phyloP scores from a whole-genome alignment of 176 grass and related monocot species.

The sorghum (Sorghum bicolor) region DNA sequence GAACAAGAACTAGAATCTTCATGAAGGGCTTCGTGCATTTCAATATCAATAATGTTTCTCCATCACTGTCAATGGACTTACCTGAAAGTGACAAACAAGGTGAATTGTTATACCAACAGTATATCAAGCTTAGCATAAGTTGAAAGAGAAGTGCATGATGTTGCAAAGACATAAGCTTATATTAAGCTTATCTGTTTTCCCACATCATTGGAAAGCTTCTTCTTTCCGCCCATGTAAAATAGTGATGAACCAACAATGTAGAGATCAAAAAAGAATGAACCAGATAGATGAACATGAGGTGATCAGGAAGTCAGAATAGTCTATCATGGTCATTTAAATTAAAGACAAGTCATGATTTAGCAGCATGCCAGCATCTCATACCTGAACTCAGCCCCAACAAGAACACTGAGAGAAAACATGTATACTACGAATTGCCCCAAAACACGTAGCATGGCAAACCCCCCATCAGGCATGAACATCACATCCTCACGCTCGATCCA shows the following conservation, averaged over 20 bases:
- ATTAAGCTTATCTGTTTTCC: slow-evolving; percentile 50
- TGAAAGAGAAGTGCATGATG: neutral
- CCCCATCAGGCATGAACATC: slow-evolving; percentile 33
- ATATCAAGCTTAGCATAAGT: neutral
- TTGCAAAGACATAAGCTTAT: slow-evolving; percentile 37
- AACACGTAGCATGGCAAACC: neutral
- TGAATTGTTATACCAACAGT: no score
- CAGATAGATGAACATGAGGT: neutral
- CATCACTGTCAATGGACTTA: slow-evolving; percentile 46
- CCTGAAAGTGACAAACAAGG: no score
- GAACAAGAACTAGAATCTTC: slow-evolving; percentile 57
- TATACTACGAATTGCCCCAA: neutral
- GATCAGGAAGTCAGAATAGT: no score
- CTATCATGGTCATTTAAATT: slow-evolving; percentile 12
- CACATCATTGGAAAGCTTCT: slow-evolving; percentile 74
- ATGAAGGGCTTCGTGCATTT: no score
- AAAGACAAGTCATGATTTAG: neutral
- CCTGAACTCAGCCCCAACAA: neutral
- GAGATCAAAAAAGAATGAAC: neutral
- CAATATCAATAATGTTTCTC: slow-evolving; percentile 34
- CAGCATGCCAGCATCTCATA: neutral
- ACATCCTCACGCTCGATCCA: slow-evolving; percentile 61
- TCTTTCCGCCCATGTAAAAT: slow-evolving; percentile 67
- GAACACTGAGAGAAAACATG: neutral
- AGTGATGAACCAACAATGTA: neutral